A percentile compares a stretch with the other conserved stretches of the same genome.
Conservation (phyloP, 2,329 filamentous ascomycete species). For the Fusarium sp. region DNA sequence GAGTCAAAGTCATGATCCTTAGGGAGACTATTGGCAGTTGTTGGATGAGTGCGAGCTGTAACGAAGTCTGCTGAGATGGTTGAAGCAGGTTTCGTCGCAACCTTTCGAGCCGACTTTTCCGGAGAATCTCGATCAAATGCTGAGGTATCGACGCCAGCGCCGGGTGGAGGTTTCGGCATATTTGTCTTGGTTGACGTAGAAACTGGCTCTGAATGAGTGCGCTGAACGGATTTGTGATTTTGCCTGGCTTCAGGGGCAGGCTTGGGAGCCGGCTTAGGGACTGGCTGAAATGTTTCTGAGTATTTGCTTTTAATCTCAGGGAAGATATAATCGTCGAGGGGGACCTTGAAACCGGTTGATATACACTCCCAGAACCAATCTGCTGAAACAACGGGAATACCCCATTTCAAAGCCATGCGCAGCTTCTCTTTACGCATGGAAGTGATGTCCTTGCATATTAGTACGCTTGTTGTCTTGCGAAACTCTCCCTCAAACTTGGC, state of each 20-base stretch:
- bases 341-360: conserved; percentile 63
- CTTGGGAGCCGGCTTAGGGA: conserved; percentile 21
- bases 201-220: conserved; percentile 41
- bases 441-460: conserved; percentile 76
- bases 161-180: conserved; percentile 37
- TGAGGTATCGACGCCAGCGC: conserved; percentile 55
- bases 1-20: conserved; percentile 45
- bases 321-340: conserved; percentile 63
- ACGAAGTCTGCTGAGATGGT: conserved; percentile 56
- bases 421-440: conserved; percentile 80
- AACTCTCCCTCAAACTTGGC: conserved; percentile 85
- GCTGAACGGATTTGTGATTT: conserved; percentile 36
- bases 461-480: conserved; percentile 76
- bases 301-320: conserved; percentile 59
- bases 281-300: conserved; percentile 10
- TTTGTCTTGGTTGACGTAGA: conserved; percentile 16
- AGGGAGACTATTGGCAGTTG: conserved; percentile 46
- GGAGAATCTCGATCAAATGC: conserved; percentile 55
- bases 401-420: conserved; percentile 78
- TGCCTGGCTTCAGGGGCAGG: conserved; percentile 6
- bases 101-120: conserved; percentile 31
- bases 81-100: conserved; percentile 23
- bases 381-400: conserved; percentile 82
- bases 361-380: conserved; percentile 91
- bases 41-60: conserved; percentile 58